Conservation (phyloP, 345 rosid species). For the Euphorbia tirucalli region DNA sequence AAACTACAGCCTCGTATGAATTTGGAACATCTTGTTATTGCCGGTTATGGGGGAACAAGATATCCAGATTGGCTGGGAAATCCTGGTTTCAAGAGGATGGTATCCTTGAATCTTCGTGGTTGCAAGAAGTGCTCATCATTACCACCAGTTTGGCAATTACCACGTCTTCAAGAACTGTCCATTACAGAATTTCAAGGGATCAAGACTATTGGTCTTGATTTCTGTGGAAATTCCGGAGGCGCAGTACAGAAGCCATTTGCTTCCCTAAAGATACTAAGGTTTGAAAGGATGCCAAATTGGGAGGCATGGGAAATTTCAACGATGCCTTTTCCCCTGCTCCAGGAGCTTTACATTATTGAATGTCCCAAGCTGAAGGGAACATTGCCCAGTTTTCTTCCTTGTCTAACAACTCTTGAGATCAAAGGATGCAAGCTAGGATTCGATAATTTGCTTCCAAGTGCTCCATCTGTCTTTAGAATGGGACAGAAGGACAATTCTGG, state of each 20-base stretch:
- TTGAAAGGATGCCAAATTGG: no score
- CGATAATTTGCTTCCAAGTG: neutral
- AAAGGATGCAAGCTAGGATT: neutral
- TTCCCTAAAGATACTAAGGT: no score
- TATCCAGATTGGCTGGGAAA: conserved; percentile 11
- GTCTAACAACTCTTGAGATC: conserved; percentile 3
- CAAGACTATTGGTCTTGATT: no score
- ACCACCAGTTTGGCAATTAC: no score
- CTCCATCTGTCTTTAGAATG: neutral
- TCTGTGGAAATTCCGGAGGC: no score
- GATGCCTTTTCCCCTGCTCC: no score
- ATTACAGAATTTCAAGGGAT: no score
- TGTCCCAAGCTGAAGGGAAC: neutral
- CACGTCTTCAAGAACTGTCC: no score
- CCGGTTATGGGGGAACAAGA: neutral
- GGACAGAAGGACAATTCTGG: neutral
- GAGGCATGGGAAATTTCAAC: no score
- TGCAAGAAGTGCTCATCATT: no score
- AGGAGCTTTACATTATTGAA: neutral
- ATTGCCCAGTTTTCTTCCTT: neutral
- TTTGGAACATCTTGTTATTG: neutral
- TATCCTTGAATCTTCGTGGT: no score
- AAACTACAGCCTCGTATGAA: conserved; percentile 1
- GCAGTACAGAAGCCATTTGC: no score
- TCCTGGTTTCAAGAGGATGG: neutral